Base-by-base conservation (phyloP, 2,329 filamentous ascomycete species). In the Ophiosphaerella korrae region DNA sequence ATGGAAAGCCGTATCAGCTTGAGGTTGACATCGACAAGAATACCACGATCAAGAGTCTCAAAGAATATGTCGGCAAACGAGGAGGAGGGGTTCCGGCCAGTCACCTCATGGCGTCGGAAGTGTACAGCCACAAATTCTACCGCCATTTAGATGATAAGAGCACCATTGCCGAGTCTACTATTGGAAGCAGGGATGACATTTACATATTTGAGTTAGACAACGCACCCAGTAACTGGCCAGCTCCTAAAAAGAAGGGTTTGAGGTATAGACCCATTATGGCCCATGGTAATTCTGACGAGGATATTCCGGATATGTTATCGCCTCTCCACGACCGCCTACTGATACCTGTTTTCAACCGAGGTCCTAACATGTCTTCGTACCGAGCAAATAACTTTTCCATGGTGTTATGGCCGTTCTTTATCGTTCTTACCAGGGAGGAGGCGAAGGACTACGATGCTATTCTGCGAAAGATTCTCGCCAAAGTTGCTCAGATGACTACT, bases 61-160 rank as follows among this genome's bases (percentile, higher is more conserved):
- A 92, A 71, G 82, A 85, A 42, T 77, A 78, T 34, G 76, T 88
- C 18, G 83, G 80, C 7, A 78, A 78, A 55, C 83, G 82, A 60
- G 76, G 83, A 64, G 63, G 77, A 66, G 61, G 76, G 67, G 63
- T 84, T 82, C 53, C 76, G 48, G 69, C 80, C 42, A 81, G 86
- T 41, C 83, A 84, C 11, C 70, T 97, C n/a, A 85, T 96, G 67
- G 86, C 87, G 12, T 87, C 85, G 1, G 94, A 99, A 66, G 85
- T 95, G 43, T 96, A 90, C 71, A 88, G 85, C 61, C 80, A 85
- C 60, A 91, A 88, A 62, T 92, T 97, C 73, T 97, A 92, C 79
- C 93, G 92, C 68, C 82, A 90, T 42, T 92, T 94, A 59, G 84
- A 90, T 21, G 89, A 97, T 63, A 52, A 60, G 9, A 58, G 61